Conservation (phyloP, 768 basidiomycete genomes). For the Coprinopsis sp. region DNA sequence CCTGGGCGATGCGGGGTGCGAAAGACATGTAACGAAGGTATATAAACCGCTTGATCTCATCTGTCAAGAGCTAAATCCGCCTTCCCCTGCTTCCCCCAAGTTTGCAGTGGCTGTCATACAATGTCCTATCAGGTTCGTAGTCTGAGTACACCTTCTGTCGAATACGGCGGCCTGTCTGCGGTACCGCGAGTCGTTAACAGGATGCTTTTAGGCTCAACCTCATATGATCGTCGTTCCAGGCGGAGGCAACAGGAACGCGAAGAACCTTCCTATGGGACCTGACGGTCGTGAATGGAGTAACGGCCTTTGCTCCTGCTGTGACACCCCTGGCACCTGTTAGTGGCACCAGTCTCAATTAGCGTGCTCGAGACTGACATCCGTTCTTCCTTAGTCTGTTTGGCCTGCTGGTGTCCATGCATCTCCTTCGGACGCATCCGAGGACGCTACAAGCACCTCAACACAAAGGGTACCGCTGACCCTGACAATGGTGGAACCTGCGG, state of each 20-base stretch:
- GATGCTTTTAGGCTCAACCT: conserved; percentile 3
- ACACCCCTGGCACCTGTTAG: conserved; percentile 29
- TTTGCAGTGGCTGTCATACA: no score
- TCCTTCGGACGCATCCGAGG: conserved; percentile 36
- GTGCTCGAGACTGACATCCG: neutral
- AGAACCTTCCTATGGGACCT: conserved; percentile 26
- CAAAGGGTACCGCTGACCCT: conserved; percentile 34
- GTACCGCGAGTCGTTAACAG: neutral
- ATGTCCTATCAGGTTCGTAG: neutral
- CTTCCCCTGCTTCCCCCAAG: no score
- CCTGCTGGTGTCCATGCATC: conserved; percentile 40
- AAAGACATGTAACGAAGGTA: no score
- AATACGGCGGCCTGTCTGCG: neutral
- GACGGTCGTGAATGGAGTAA: conserved; percentile 36
- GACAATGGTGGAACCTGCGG: conserved; percentile 27
- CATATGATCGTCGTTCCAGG: conserved; percentile 24
- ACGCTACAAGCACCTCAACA: conserved; percentile 35
- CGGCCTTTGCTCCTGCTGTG: conserved; percentile 28
- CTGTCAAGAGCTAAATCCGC: no score
- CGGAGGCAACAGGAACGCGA: conserved; percentile 31
- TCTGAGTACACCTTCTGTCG: neutral
- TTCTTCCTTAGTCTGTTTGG: conserved; percentile 26
- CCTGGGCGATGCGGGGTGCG: no score
- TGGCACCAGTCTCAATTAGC: neutral
- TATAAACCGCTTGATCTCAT: no score